Percentiles rank a stretch among this genome's conserved stretches.
These are phyloP conservation scores for Fomitopsis pulvina DNA, from an alignment of 768 basidiomycete species.

Conservation along the genomic window DNA sequence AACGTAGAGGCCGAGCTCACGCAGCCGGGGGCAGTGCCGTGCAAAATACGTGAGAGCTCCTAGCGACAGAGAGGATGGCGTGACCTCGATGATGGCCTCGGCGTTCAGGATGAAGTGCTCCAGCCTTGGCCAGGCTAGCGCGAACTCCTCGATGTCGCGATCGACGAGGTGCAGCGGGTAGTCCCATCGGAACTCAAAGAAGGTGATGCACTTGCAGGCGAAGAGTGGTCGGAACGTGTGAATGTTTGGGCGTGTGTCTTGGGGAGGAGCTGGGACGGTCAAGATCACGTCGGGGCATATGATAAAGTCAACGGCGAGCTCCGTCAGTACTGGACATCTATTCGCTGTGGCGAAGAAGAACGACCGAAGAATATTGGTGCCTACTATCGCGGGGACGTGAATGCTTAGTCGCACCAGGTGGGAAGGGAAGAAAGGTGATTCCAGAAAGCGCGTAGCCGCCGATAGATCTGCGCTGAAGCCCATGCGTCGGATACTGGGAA, in stretches of 20 bases:
- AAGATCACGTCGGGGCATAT: slow-evolving; percentile 14
- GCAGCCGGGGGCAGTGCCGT: slow-evolving; percentile 29
- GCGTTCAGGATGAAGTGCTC: slow-evolving; percentile 22
- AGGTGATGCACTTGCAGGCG: slow-evolving; percentile 20
- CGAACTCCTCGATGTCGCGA: slow-evolving; percentile 22
- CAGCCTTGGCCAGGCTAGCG: slow-evolving; percentile 20
- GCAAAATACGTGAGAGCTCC: slow-evolving; percentile 33
- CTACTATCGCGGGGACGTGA: slow-evolving; percentile 40
- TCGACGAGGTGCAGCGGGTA: slow-evolving; percentile 22
- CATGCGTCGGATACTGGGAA: slow-evolving; percentile 44
- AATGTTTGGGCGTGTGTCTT: slow-evolving; percentile 26
- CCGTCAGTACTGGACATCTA: slow-evolving; percentile 38
- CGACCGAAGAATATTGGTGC: slow-evolving; percentile 32
- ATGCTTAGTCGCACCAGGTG: slow-evolving; percentile 45
- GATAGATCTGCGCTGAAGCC: slow-evolving; percentile 36
- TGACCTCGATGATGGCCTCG: slow-evolving; percentile 20
- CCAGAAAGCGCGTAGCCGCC: slow-evolving; percentile 32
- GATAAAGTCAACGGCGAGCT: slow-evolving; percentile 34
- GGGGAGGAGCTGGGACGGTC: slow-evolving; percentile 8
- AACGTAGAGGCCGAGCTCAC: slow-evolving; percentile 32
- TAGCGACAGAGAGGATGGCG: slow-evolving; percentile 25
- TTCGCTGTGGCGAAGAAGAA: slow-evolving; percentile 38
- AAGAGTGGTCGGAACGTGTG: slow-evolving; percentile 32
- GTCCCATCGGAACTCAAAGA: slow-evolving; percentile 31
- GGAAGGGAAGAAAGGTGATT: slow-evolving; percentile 24